These are phyloP conservation scores for Stemphylium vesicarium DNA, from an alignment of 2,329 filamentous ascomycete genomes.

Conservation along the genomic window DNA sequence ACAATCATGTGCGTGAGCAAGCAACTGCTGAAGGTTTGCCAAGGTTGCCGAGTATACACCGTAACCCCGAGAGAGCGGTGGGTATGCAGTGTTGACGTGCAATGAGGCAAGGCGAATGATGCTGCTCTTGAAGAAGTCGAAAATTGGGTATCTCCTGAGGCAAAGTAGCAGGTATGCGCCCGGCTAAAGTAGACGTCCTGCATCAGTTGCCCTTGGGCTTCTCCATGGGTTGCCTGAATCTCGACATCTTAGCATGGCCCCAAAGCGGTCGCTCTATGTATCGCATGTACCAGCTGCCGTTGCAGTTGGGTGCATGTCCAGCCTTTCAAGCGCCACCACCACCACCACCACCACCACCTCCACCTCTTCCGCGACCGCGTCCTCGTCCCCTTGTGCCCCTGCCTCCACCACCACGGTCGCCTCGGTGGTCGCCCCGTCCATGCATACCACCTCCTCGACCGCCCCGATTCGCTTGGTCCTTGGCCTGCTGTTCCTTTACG, in stretches of 20 bases:
- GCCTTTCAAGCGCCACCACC: slow-evolving; percentile 38
- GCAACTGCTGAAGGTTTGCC: not conserved
- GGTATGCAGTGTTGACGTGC: not conserved
- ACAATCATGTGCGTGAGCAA: not conserved
- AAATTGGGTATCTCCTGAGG: slow-evolving; percentile 2
- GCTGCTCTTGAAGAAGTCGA: slow-evolving; percentile 4
- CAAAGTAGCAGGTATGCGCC: not conserved
- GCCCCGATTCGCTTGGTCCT: slow-evolving; percentile 65
- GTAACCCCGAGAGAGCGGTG: not conserved
- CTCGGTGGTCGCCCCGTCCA: slow-evolving; percentile 60
- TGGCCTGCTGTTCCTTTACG: slow-evolving; percentile 89
- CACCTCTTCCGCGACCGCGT: slow-evolving; percentile 60
- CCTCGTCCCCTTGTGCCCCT: slow-evolving; percentile 63
- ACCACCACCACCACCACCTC: slow-evolving; percentile 49
- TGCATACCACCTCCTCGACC: slow-evolving; percentile 71
- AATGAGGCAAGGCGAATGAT: not conserved
- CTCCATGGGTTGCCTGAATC: slow-evolving; percentile 1
- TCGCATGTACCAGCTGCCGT: slow-evolving; percentile 2
- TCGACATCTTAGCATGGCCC: not conserved
- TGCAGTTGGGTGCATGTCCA: not conserved
- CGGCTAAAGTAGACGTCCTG: not conserved
- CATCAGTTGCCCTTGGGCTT: not conserved
- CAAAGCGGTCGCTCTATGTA: slow-evolving; percentile 1
- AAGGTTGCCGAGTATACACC: not conserved
- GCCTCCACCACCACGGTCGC: slow-evolving; percentile 54